Evolutionary conservation across 139 green algal genomes (phyloP).

Genomic region (Volvox reticuliferus): DNA sequence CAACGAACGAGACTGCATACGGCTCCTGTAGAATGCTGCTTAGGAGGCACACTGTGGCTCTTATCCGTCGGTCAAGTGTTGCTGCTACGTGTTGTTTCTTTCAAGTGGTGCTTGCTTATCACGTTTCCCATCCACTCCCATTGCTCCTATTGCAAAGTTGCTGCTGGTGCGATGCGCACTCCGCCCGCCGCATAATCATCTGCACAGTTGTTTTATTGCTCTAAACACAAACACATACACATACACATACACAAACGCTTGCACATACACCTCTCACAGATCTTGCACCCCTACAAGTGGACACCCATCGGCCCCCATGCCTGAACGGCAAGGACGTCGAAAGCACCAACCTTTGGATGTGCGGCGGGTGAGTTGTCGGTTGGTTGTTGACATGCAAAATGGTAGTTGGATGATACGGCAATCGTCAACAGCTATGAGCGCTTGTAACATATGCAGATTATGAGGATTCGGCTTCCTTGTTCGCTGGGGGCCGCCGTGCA

Average conservation of each 20-base stretch:
- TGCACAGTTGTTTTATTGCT: too few species aligned
- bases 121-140: background rate
- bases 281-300: conserved; percentile 54
- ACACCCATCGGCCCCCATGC: conserved; percentile 54
- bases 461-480: too few species aligned
- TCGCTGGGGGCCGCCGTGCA: too few species aligned
- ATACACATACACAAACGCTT: background rate
- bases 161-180: too few species aligned
- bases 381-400: conserved; percentile 32
- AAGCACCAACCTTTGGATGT: conserved; percentile 78
- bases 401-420: too few species aligned
- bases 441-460: too few species aligned
- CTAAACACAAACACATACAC: background rate
- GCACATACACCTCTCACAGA: background rate
- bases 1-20: too few species aligned
- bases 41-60: background rate
- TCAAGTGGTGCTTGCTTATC: background rate
- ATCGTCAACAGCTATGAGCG: too few species aligned
- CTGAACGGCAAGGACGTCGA: conserved; percentile 48
- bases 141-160: too few species aligned
- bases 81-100: background rate
- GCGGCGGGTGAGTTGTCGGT: conserved; percentile 53
- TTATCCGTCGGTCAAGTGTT: background rate
- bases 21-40: background rate
- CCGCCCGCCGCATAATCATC: too few species aligned